Percentiles rank a stretch among this genome's conserved stretches.
phyloP scores from a whole-genome alignment of 2,329 filamentous ascomycete genomes.

The Cytospora piceae region DNA sequence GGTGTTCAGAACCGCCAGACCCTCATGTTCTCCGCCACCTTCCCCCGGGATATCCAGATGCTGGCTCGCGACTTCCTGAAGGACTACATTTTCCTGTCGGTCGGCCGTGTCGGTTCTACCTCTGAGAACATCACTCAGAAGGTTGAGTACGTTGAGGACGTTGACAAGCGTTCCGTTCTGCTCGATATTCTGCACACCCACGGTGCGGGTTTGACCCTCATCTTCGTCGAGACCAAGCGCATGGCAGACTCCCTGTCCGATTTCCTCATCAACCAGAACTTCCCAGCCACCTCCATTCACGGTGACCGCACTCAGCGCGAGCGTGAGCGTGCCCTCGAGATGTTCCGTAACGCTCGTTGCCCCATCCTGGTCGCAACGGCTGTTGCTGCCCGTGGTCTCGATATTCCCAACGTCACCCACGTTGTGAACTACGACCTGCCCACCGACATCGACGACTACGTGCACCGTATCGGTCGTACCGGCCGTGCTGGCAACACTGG shows the following conservation, averaged over 20 bases:
- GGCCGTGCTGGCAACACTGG: constrained; percentile 99
- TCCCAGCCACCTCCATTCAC: constrained; percentile 98
- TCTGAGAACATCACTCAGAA: constrained; percentile 99
- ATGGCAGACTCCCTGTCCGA: constrained; percentile 98
- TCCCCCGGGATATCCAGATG: constrained; percentile 99
- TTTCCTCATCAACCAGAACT: constrained; percentile 97
- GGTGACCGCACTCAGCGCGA: constrained; percentile 98
- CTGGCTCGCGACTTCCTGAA: constrained; percentile 97
- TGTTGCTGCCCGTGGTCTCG: constrained; percentile 86
- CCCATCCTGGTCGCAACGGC: constrained; percentile 96
- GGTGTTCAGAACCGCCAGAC: constrained; percentile 82
- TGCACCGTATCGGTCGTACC: constrained; percentile 99
- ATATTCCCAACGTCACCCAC: constrained; percentile 96
- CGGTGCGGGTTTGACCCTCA: constrained; percentile 84
- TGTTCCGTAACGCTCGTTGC: constrained; percentile 95
- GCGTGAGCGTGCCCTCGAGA: constrained; percentile 95
- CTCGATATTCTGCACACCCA: constrained; percentile 97
- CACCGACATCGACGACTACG: constrained; percentile 97
- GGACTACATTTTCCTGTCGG: constrained; percentile 98
- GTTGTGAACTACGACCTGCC: constrained; percentile 99
- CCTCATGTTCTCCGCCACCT: constrained; percentile 99
- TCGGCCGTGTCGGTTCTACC: constrained; percentile 96
- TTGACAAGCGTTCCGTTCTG: constrained; percentile 96
- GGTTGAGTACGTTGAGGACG: constrained; percentile 93
- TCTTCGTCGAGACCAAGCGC: constrained; percentile 99